Conservation (phyloP, 495 filamentous ascomycete species). For the Penicillium argentinense region DNA sequence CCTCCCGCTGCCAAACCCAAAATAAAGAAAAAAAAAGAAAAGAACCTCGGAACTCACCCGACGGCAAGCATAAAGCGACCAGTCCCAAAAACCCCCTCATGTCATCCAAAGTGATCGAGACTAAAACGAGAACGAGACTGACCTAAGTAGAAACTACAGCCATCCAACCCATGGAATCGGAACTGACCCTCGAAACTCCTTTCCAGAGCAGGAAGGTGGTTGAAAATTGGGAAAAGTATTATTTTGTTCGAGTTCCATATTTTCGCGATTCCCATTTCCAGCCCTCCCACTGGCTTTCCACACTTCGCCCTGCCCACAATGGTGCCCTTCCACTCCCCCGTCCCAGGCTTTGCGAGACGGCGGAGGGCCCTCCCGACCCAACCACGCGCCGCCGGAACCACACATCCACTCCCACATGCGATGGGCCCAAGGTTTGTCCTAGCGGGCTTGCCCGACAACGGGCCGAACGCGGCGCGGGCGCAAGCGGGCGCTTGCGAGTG, state of each 20-base stretch:
- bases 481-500: constrained; percentile 10
- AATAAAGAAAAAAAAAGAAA: too few species aligned
- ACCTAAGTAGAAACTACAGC: too few species aligned
- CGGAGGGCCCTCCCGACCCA: constrained; percentile 22
- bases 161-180: constrained; percentile 1
- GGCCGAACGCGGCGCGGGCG: constrained; percentile 30
- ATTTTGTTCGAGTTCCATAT: too few species aligned
- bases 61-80: too few species aligned
- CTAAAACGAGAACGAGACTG: too few species aligned
- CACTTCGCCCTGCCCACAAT: too few species aligned
- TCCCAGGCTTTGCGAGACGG: constrained; percentile 5
- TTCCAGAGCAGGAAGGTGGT: constrained; percentile 29
- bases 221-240: background rate
- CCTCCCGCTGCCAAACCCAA: too few species aligned
- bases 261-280: too few species aligned
- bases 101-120: too few species aligned
- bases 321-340: background rate
- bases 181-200: constrained; percentile 1
- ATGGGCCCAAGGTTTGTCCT: constrained; percentile 30
- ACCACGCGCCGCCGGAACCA: constrained; percentile 3
- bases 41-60: too few species aligned
- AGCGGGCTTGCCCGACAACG: constrained; percentile 35
- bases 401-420: constrained; percentile 11
- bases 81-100: too few species aligned
- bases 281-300: too few species aligned